Base-by-base conservation (phyloP, 2,329 filamentous ascomycete genomes). In the Thelonectria olida region DNA sequence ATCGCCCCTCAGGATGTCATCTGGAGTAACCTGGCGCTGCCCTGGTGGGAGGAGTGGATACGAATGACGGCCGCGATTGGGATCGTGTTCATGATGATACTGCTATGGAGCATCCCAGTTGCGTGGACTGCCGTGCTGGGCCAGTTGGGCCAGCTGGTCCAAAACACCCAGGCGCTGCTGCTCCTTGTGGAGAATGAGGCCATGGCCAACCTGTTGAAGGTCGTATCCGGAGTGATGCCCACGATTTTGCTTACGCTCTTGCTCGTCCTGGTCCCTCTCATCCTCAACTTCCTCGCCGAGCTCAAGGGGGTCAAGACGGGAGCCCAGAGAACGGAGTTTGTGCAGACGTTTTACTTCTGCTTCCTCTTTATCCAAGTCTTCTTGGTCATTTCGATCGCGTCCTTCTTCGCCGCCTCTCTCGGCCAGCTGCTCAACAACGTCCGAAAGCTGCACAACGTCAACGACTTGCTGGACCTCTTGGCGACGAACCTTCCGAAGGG, bases 351-450 rank as follows among this genome's bases (percentile, higher is more conserved):
- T 78, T 98, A 96, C 79, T 98, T 99, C 73, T 85, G 87, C 38
- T 99, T 99, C 77, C 83, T 97, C 2, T 98, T 98, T 75, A 89
- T 97, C 41, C 94, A 98, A 74, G 85, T 98, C 48, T 98, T 98
- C 80, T 82, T 99, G 25, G 90, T 99, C 54, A 93, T 97, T 36
- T 94, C 93, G 0, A 88, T 99, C 54, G 88, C 93, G 2, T 90
- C 90, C 12, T 91, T 92, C 74, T 85, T 92, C 49, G 73, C 76
- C 0, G 86, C 89, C 2, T 85, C 87, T 0, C 81, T 95, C 41
- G 79, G 86, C n/a, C 81, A 86, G 19, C 75, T 95, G 8, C 81
- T 90, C 3, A 77, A 86, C 31, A 78, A 85, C 25, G 66, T 84
- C 9, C 72, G 78, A 7, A 34, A 74, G n/a, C 60, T 84, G 3